A percentile compares a stretch with the other conserved stretches of the same genome.
phyloP scores from a whole-genome alignment of 2,329 filamentous ascomycete species.

The Diplocarpon mali region DNA sequence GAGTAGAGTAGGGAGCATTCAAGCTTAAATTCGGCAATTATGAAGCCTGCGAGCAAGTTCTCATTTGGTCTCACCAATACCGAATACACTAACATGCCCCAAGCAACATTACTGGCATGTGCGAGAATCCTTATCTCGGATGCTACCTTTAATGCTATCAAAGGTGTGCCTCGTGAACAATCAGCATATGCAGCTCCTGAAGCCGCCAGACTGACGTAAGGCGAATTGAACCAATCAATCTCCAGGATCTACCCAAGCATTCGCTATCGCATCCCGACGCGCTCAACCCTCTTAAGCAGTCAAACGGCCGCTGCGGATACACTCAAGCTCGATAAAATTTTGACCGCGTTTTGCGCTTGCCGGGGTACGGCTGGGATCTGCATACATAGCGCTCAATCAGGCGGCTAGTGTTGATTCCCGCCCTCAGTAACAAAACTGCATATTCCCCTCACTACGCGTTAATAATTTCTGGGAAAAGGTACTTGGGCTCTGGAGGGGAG shows the following conservation, averaged over 20 bases:
- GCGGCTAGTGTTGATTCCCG: no score
- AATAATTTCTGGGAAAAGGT: constrained; percentile 2
- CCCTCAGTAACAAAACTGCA: constrained; percentile 1
- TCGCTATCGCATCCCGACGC: no score
- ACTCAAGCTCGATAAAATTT: neutral
- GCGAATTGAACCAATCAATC: constrained; percentile 3
- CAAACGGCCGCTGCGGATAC: no score
- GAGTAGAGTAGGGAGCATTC: neutral
- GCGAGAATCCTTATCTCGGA: neutral
- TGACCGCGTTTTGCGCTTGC: constrained; percentile 8
- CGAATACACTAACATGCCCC: no score
- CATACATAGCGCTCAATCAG: neutral
- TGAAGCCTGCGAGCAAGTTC: neutral
- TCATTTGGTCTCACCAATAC: no score
- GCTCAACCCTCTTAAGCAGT: no score
- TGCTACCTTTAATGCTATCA: constrained; percentile 5
- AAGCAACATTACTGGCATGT: neutral
- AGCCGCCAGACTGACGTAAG: constrained; percentile 2
- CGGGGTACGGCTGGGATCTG: neutral
- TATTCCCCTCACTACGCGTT: neutral
- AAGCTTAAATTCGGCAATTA: neutral
- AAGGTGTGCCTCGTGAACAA: constrained; percentile 13
- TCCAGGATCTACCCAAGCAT: neutral
- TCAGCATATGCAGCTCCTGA: constrained; percentile 7
- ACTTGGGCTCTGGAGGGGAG: constrained; percentile 3